Base-by-base conservation (phyloP, 768 basidiomycete genomes). In the Exidia glandulosa region DNA sequence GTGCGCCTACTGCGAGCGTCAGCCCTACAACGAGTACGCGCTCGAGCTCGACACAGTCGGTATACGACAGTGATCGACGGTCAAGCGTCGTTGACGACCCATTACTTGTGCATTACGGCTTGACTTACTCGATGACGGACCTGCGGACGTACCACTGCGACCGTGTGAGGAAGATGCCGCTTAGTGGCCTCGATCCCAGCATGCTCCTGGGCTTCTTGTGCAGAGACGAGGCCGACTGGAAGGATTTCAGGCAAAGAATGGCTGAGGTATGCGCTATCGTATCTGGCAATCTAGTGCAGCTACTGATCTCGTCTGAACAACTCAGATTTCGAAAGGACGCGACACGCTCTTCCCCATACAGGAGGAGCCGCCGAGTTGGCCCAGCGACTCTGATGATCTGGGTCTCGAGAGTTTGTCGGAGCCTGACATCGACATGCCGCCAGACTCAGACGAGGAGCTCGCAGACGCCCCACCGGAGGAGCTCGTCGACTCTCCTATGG, bases 141-240 rank as follows among this genome's bases (percentile, higher is more conserved):
- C 74, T 97, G 33, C 82, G 81, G 66, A 95, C 90, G 13, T 99
- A 94, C 76, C 96, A 98, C 72, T 94, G 93, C 70, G 96, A 99
- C n/a, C 84, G 87, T 19, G 87, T 98, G 37, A 79, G 92, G 68
- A 97, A 95, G 82, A 95, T 98, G 90, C 87, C 87, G 0, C 72
- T 98, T 34, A 82, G 84, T 41, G 88, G 87, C 31, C 75, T 99
- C 59, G 96, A 98, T 70, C 96, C 95, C 27, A 96, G 93, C 66
- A 97, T 99, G 96, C 76, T 99, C 6, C 80, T 98, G 61, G 94
- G 94, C 12, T 98, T 99, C 69, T 68, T 97, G 64, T 86, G 87
- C 69, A 82, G 81, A 66, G 84, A 90, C 67, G 87, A 91, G 72
- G 75, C 69, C 19, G 95, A 98, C 58, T 98, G 92, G 89, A 70